phyloP scores from a whole-genome alignment of 1,284 basidiomycete genomes.

The Mycena sp. region DNA sequence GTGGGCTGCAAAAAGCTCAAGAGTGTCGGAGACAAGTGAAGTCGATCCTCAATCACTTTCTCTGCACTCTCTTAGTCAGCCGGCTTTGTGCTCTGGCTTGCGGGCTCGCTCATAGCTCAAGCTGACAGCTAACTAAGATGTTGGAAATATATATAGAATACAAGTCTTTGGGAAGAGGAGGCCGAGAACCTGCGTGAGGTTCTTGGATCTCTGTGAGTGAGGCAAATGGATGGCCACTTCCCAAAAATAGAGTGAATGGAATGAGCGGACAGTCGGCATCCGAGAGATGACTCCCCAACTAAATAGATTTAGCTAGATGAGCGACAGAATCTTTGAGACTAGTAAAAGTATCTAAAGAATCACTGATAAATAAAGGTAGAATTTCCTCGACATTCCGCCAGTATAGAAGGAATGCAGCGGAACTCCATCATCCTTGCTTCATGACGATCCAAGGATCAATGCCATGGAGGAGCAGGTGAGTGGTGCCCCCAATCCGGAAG shows the following conservation, averaged over 20 bases:
- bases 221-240: neutral
- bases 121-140: conserved; percentile 16
- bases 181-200: neutral
- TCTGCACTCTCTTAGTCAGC: too few relatives aligned
- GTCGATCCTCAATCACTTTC: too few relatives aligned
- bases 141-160: neutral
- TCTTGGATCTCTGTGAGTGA: neutral
- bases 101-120: conserved; percentile 3
- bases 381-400: conserved; percentile 27
- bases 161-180: conserved; percentile 1
- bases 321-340: conserved; percentile 1
- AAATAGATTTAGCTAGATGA: conserved; percentile 12
- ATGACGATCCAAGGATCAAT: too few relatives aligned
- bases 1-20: neutral
- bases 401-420: conserved; percentile 15
- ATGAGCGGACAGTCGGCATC: conserved; percentile 7
- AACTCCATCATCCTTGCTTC: conserved; percentile 18
- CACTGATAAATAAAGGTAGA: conserved; percentile 19
- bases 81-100: too few relatives aligned
- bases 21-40: too few relatives aligned
- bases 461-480: too few relatives aligned
- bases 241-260: neutral
- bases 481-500: conserved; percentile 18
- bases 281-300: conserved; percentile 17
- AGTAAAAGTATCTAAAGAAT: conserved; percentile 16